Evolutionary conservation across 768 basidiomycete genomes (phyloP), one percentile per base, ranked within the genome.

Genomic region (Cystofilobasidium bisporidii): DNA sequence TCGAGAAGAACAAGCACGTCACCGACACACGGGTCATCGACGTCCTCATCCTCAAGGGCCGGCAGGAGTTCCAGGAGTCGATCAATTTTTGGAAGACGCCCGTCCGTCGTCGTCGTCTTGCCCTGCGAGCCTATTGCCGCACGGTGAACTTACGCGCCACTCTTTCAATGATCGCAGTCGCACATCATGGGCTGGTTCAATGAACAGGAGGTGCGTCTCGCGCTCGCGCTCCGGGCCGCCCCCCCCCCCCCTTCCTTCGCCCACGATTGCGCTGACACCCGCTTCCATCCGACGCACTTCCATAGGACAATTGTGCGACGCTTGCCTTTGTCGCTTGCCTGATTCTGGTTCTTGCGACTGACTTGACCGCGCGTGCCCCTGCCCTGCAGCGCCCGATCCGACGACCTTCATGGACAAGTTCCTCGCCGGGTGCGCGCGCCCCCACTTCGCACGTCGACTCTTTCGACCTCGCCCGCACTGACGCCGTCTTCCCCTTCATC

Each of bases 1-100:
- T 94, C 72, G 94, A 98, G 77, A 81, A 82, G 70, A 88, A 94
- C 81, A 83, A 86, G 63, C 81, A 87, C 73, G 85, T 96, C 45
- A 84, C 86, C 55, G 90, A 98, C 79, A 79, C 83, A 32, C 84
- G 85, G 64, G 84, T 87, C 28, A 84, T 98, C 75, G 91, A 99
- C 76, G 79, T 94, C 55, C 81, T 97, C 72, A 74, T 96, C 47
- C 82, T 87, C 74, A 97, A 97, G 81, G 82, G 84, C 62, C 81
- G 85, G 71, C 87, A 85, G 79, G 91, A 97, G 72, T 89, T 85
- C 74, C 94, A 98, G 81, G 65, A 67, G 33, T 22, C 56, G 14
- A 58, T 65, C 36, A 65, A 65, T 56, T 40, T 33, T 28, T 65
- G 64, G 64, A 65, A 58, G 28, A 55, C 56, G 38, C 41, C 64